Base-by-base conservation (phyloP, 1,139 yeast genomes). In the Kurtzmaniella quercitrusa region DNA sequence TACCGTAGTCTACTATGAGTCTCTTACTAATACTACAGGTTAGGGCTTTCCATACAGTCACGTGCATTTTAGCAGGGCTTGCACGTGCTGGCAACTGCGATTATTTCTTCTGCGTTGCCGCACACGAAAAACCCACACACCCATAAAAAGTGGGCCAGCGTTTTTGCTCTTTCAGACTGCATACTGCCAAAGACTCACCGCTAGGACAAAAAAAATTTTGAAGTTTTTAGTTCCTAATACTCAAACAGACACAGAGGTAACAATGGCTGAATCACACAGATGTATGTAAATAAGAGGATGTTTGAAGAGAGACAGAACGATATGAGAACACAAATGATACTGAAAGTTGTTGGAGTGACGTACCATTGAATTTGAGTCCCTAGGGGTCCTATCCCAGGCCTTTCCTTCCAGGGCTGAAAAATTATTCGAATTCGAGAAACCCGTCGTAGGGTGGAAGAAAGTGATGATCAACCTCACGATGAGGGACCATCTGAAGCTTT, bases 191-290 rank as follows among this genome's bases (percentile, higher is more conserved):
- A 12, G 16, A 17, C 17, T 25, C 19, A 17, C 37, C 15, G n/a
- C 19, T 14, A 17, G 34, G 42, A 45, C 48, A 49, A 49, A 51
- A 46, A 49, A 50, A 50, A 44, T 46, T 47, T 49, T 48, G 44
- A 40, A 39, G 31, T 44, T 43, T 40, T 37, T 27, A 40, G 21
- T 25, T 36, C 34, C 41, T 25, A 17, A 31, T 37, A 46, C 48
- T 45, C 38, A 18, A 36, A 49, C 49, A 48, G 51, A 58, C 55
- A 44, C 41, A 44, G 27, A 43, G 41, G 46, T 46, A 49, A 56
- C 71, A 77, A 88, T 88, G 96, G 93, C 95, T 81, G 95, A 87
- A 81, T 85, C 95, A 74, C 95, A 89, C 81, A 87, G 96, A 87
- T 81, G 93, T 83, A 84, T 77, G 90, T 83, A 58, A 49, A 34